phyloP scores from a whole-genome alignment of 2,329 filamentous ascomycete genomes.

The Hirsutella minnesotensis region DNA sequence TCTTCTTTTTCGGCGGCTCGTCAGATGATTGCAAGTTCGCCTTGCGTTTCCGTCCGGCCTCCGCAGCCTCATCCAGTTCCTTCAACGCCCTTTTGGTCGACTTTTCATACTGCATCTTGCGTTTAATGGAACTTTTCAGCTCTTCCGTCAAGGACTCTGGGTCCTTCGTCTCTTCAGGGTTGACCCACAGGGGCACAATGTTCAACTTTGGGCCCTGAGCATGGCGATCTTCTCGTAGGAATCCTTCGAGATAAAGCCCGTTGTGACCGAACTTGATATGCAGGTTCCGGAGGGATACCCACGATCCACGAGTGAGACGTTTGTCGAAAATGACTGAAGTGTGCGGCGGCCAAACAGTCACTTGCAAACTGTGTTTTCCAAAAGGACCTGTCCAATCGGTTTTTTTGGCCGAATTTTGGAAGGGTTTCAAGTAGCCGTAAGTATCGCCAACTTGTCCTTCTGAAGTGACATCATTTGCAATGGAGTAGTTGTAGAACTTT shows the following conservation, averaged over 20 bases:
- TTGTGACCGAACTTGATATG: conserved; percentile 49
- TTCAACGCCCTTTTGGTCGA: conserved; percentile 27
- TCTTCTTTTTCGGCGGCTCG: conserved; percentile 12
- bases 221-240: conserved; percentile 48
- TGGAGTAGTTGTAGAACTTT: conserved; percentile 41
- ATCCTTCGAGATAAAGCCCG: conserved; percentile 54
- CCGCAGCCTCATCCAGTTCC: conserved; percentile 23
- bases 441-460: conserved; percentile 37
- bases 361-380: conserved; percentile 58
- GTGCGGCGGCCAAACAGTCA: conserved; percentile 62
- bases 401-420: conserved; percentile 9
- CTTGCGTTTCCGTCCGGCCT: conserved; percentile 26
- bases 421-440: conserved; percentile 37
- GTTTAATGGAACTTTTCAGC: conserved; percentile 45
- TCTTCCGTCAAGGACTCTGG: conserved; percentile 10
- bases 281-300: conserved; percentile 60
- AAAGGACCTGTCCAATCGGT: conserved; percentile 60
- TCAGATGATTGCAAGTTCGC: conserved; percentile 13
- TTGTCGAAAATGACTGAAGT: conserved; percentile 39
- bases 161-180: conserved; percentile 30
- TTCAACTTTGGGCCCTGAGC: conserved; percentile 35
- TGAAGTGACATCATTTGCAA: conserved; percentile 16
- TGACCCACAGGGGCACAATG: conserved; percentile 42
- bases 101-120: conserved; percentile 54
- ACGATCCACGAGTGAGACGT: conserved; percentile 43